Evolutionary conservation across 2,329 filamentous ascomycete species (phyloP).

Genomic region (Diaporthe vaccinii): DNA sequence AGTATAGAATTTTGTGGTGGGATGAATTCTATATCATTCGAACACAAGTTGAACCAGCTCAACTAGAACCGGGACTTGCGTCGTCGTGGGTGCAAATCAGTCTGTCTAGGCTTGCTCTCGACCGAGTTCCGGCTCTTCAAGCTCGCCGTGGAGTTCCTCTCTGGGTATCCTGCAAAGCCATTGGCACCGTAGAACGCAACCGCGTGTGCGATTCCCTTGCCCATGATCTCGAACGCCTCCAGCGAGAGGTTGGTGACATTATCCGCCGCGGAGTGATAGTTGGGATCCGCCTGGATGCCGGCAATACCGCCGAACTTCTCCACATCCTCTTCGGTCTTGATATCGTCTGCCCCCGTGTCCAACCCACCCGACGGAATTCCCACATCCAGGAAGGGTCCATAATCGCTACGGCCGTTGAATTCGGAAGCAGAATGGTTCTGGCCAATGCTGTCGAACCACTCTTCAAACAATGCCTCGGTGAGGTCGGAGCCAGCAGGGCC

Average conservation of each 20-base stretch:
- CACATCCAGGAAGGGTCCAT: slow-evolving; percentile 69
- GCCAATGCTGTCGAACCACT: slow-evolving; percentile 45
- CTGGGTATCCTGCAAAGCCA: slow-evolving; percentile 20
- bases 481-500: slow-evolving; percentile 22
- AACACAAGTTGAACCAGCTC: background rate
- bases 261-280: slow-evolving; percentile 21
- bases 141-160: slow-evolving; percentile 10
- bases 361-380: slow-evolving; percentile 70
- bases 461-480: slow-evolving; percentile 15
- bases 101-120: slow-evolving; percentile 12
- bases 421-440: slow-evolving; percentile 43
- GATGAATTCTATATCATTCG: background rate
- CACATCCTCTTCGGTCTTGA: slow-evolving; percentile 30
- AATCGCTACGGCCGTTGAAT: slow-evolving; percentile 72
- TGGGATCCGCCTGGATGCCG: slow-evolving; percentile 6
- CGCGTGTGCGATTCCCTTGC: slow-evolving; percentile 19
- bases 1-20: background rate
- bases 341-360: slow-evolving; percentile 65
- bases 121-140: slow-evolving; percentile 9
- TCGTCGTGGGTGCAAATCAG: slow-evolving; percentile 4
- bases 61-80: slow-evolving; percentile 24
- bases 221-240: slow-evolving; percentile 27
- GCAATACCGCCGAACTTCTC: slow-evolving; percentile 16
- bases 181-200: slow-evolving; percentile 28
- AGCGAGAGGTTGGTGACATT: slow-evolving; percentile 13